These are phyloP conservation scores for Xylaria nigripes DNA, from an alignment of 495 filamentous ascomycete genomes.

Conservation along the genomic window DNA sequence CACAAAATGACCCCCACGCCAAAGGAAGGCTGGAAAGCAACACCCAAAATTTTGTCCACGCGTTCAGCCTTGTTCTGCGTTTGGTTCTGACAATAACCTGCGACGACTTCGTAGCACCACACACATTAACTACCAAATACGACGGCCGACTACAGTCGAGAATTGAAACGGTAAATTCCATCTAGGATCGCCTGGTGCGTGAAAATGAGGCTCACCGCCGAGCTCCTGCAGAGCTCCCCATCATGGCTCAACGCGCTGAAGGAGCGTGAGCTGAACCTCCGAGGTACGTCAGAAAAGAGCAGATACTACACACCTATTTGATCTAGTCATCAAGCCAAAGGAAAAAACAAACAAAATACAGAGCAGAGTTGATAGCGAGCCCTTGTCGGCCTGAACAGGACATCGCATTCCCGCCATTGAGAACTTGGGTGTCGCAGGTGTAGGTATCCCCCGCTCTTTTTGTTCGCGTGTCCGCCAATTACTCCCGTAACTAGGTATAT, in stretches of 20 bases:
- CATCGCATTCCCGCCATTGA: constrained; percentile 97
- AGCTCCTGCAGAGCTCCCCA: constrained; percentile 82
- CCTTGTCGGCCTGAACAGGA: constrained; percentile 56
- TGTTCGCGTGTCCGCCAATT: background rate
- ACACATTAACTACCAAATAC: background rate
- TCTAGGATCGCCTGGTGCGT: background rate
- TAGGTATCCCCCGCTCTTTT: constrained; percentile 36
- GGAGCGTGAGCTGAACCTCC: constrained; percentile 96
- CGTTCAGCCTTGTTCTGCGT: constrained; percentile 4
- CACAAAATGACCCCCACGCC: background rate
- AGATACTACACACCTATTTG: constrained; percentile 85
- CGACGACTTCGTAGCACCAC: background rate
- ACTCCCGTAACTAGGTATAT: background rate
- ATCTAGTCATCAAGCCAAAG: constrained; percentile 32
- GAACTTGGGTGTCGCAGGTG: constrained; percentile 92
- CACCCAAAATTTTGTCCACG: background rate
- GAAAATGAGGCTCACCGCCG: constrained; percentile 85
- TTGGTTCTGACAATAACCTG: background rate
- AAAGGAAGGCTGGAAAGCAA: constrained; percentile 1
- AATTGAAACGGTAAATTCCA: constrained; percentile 9
- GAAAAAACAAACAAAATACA: constrained; percentile 17
- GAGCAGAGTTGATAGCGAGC: constrained; percentile 80
- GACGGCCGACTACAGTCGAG: background rate
- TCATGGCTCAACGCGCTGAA: constrained; percentile 97
- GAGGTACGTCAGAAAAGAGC: constrained; percentile 99